Percentiles rank a stretch among this genome's conserved stretches.
These are phyloP conservation scores for Saccharomyces hybrid DNA, from an alignment of 1,139 yeast genomes.

Conservation along the genomic window DNA sequence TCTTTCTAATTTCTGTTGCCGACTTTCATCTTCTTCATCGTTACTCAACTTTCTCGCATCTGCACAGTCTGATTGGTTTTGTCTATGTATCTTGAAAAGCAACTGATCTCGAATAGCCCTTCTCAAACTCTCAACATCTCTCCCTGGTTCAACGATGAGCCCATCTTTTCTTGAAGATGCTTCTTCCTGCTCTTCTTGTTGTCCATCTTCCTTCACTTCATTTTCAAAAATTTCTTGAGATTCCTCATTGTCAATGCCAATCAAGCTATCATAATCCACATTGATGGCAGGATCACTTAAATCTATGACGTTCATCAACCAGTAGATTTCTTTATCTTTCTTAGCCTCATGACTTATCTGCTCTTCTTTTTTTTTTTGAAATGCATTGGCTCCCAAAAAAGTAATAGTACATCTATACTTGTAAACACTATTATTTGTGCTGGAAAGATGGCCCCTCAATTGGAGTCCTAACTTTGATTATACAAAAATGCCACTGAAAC, in stretches of 20 bases:
- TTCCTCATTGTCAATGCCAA: neutral
- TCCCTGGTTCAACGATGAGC: neutral
- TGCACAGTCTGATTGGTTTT: neutral
- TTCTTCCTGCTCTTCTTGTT: neutral
- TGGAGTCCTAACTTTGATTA: neutral
- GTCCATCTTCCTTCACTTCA: neutral
- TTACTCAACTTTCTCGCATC: neutral
- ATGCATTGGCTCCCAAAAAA: neutral
- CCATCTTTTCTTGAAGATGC: neutral
- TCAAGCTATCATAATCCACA: neutral
- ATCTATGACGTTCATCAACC: constrained; percentile 3
- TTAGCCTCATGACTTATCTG: neutral
- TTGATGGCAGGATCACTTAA: neutral
- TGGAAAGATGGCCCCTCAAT: neutral
- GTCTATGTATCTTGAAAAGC: neutral
- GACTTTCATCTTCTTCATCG: neutral
- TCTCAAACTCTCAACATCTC: neutral
- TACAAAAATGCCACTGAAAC: neutral
- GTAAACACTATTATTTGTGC: neutral
- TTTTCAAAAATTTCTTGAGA: neutral
- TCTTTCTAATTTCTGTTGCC: neutral
- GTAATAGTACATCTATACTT: neutral
- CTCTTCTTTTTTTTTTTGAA: neutral
- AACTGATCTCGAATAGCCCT: neutral
- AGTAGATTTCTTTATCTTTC: neutral